These are phyloP conservation scores for Mollisiaceae sp. DNA, from an alignment of 2,329 filamentous ascomycete species.

Conservation along the genomic window DNA sequence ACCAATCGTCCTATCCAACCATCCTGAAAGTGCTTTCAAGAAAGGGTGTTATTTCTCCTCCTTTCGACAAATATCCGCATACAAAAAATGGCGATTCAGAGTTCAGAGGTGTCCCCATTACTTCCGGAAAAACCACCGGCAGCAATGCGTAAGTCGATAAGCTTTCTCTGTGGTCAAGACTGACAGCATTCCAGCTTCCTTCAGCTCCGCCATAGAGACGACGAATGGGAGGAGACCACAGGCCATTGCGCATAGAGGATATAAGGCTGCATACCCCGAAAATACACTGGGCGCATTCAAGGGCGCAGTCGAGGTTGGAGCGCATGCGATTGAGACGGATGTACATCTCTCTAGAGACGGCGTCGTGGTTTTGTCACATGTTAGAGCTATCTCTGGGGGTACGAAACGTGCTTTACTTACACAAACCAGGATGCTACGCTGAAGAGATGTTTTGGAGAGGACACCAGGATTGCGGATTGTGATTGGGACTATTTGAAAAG, in stretches of 20 bases:
- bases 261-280: conserved; percentile 79
- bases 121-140: background rate
- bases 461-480: conserved; percentile 74
- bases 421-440: conserved; percentile 70
- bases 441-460: conserved; percentile 80
- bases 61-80: background rate
- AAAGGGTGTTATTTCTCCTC: background rate
- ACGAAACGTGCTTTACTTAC: conserved; percentile 14
- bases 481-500: conserved; percentile 75
- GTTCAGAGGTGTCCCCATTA: conserved; percentile 1
- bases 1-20: background rate
- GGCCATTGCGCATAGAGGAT: conserved; percentile 79
- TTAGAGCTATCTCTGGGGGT: conserved; percentile 42
- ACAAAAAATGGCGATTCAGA: background rate
- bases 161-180: background rate
- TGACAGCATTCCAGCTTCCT: conserved; percentile 33
- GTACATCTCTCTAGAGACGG: conserved; percentile 82
- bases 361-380: conserved; percentile 84
- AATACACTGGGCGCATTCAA: conserved; percentile 84
- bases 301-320: conserved; percentile 73
- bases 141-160: background rate
- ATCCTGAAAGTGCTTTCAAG: background rate
- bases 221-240: conserved; percentile 56
- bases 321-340: conserved; percentile 87
- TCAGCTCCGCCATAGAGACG: conserved; percentile 33